Evolutionary conservation across 306 rosid species (phyloP).

Genomic region (Gastrolobium villosum): DNA sequence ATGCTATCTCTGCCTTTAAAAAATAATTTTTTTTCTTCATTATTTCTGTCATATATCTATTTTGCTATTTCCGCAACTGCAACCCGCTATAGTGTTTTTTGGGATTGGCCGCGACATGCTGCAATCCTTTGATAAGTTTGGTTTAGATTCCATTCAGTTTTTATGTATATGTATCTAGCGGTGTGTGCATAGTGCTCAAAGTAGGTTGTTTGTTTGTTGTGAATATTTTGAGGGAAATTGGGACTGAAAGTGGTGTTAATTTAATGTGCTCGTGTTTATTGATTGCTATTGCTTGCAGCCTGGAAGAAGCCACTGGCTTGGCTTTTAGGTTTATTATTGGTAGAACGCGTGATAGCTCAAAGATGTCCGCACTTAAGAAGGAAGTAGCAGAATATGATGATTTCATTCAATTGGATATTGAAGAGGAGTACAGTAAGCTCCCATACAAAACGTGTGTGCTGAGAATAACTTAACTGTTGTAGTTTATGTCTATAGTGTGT

Average conservation of each 20-base stretch:
- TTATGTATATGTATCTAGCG: neutral
- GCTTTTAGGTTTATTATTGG: constrained; percentile 95
- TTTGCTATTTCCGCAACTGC: too few relatives aligned
- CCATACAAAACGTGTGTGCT: constrained; percentile 98
- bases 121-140: too few relatives aligned
- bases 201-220: constrained; percentile 12
- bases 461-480: constrained; percentile 35
- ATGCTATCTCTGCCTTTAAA: too few relatives aligned
- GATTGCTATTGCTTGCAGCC: constrained; percentile 64
- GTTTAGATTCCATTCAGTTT: constrained; percentile 20
- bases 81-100: too few relatives aligned
- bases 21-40: too few relatives aligned
- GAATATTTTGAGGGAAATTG: constrained; percentile 19
- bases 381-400: constrained; percentile 86
- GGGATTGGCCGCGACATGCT: too few relatives aligned
- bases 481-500: constrained; percentile 34
- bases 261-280: constrained; percentile 1
- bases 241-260: constrained; percentile 17
- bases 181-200: neutral
- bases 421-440: constrained; percentile 99
- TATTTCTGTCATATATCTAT: too few relatives aligned
- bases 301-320: constrained; percentile 98
- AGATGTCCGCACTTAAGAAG: constrained; percentile 78
- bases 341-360: constrained; percentile 66
- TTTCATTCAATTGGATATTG: constrained; percentile 85